Evolutionary conservation across 768 basidiomycete genomes (phyloP), one percentile per base, ranked within the genome.

Genomic region (Phallus indusiatus): DNA sequence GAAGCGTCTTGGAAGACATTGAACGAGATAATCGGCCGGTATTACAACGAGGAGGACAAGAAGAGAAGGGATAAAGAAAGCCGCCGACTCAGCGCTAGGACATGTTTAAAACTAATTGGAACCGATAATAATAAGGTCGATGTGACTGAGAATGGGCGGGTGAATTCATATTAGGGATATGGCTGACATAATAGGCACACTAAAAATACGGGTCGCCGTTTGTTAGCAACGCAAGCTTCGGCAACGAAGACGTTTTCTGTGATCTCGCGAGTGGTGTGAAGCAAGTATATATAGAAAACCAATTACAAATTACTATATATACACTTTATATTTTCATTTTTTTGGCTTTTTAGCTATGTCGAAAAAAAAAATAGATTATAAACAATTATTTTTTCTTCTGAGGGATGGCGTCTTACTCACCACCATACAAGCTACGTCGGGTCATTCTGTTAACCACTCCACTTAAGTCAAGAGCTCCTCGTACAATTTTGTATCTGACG

Each of bases 391-490:
- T 49, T 7, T 17, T 28, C n/a, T 20, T 52, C 12, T 7, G 28
- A 28, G 7, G 28, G 28, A 28, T 14, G 1, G n/a, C 18, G 8
- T 6, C n/a, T 35, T 36, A 69, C 73, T 68, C 60, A 93, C 94
- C 88, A 71, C 86, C 96, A 69, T 97, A 99, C 79, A 84, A 86
- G 76, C 94, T 96, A 63, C 96, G 81, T 37, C 87, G 81, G 16
- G 79, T 84, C 49, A 79, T 78, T 65, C 96, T 80, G 56, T 87
- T 88, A 9, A 90, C 87, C 16, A 99, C 96, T 53, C 88, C 93
- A 56, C 85, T 85, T 60, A 95, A 85, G 75, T 99, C 95, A 46
- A 94, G 72, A 35, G 92, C 88, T 36, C 96, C 96, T 67, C 96
- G 83, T 8, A 98, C 87, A 58, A 98, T 73, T 72, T 97, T 97